A percentile compares a stretch with the other conserved stretches of the same genome.
phyloP scores from a whole-genome alignment of 495 filamentous ascomycete species.

The Penicillium atrosanguineum region DNA sequence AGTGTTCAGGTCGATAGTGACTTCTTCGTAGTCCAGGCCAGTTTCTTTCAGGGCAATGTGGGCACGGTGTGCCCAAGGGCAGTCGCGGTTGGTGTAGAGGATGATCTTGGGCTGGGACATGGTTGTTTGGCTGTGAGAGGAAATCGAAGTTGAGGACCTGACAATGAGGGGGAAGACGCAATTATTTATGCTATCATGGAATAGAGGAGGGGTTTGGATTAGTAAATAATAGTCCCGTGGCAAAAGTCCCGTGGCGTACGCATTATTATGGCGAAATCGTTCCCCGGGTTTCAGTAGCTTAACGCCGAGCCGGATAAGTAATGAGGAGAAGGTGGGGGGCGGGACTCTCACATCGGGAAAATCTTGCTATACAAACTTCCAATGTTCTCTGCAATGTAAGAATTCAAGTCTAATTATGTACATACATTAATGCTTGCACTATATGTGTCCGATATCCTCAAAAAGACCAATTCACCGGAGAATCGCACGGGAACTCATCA shows the following conservation, averaged over 20 bases:
- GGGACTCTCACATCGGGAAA: no score
- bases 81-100: conserved; percentile 73
- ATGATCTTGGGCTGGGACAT: conserved; percentile 48
- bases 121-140: not conserved
- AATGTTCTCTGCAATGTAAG: conserved; percentile 6
- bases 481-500: no score
- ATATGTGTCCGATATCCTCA: conserved; percentile 22
- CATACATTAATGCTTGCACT: conserved; percentile 31
- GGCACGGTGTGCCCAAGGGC: conserved; percentile 81
- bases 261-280: conserved; percentile 24
- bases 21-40: conserved; percentile 70
- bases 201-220: conserved; percentile 24
- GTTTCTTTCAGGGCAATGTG: conserved; percentile 76
- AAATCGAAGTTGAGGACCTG: not conserved
- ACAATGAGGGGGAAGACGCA: conserved; percentile 2
- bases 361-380: conserved; percentile 13
- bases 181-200: conserved; percentile 19
- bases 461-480: conserved; percentile 11
- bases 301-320: conserved; percentile 20
- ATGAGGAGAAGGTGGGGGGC: conserved; percentile 17
- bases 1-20: conserved; percentile 69
- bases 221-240: no score
- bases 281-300: conserved; percentile 5
- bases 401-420: conserved; percentile 33
- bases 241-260: no score